Conservation (phyloP, 2,329 filamentous ascomycete species). For the Rutstroemia sp. region DNA sequence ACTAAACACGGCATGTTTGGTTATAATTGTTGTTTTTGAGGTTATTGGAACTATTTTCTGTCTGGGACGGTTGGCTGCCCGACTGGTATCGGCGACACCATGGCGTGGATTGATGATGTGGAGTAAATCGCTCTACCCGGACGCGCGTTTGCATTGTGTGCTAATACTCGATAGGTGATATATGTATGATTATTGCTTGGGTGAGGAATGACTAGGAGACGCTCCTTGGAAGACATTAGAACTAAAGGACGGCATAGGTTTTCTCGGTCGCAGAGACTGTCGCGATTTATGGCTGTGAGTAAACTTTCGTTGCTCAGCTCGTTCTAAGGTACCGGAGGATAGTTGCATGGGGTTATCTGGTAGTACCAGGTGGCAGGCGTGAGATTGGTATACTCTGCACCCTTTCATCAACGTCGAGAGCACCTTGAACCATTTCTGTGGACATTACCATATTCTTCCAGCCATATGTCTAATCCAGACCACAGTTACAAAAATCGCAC, state of each 20-base stretch:
- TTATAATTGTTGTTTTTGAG: slow-evolving; percentile 10
- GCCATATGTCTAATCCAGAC: background rate
- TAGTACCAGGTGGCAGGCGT: too few species aligned
- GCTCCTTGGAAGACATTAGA: background rate
- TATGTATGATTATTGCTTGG: slow-evolving; percentile 15
- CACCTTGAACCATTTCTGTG: too few species aligned
- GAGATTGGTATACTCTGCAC: too few species aligned
- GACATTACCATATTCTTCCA: too few species aligned
- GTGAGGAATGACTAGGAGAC: background rate
- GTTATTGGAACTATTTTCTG: slow-evolving; percentile 14
- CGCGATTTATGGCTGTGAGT: slow-evolving; percentile 5
- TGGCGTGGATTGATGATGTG: slow-evolving; percentile 17
- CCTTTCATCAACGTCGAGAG: too few species aligned
- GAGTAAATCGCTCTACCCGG: slow-evolving; percentile 7
- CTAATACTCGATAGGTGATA: slow-evolving; percentile 11
- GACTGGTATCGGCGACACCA: slow-evolving; percentile 7
- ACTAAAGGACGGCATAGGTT: slow-evolving; percentile 8
- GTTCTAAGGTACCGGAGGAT: too few species aligned
- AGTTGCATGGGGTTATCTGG: too few species aligned
- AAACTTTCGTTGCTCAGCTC: background rate
- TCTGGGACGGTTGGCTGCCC: slow-evolving; percentile 10
- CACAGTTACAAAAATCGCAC: slow-evolving; percentile 15
- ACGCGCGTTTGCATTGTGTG: background rate
- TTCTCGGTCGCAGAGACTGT: slow-evolving; percentile 2
- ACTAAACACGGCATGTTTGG: slow-evolving; percentile 14